phyloP scores from a whole-genome alignment of 495 filamentous ascomycete species.

The Tuber microsphaerosporum region DNA sequence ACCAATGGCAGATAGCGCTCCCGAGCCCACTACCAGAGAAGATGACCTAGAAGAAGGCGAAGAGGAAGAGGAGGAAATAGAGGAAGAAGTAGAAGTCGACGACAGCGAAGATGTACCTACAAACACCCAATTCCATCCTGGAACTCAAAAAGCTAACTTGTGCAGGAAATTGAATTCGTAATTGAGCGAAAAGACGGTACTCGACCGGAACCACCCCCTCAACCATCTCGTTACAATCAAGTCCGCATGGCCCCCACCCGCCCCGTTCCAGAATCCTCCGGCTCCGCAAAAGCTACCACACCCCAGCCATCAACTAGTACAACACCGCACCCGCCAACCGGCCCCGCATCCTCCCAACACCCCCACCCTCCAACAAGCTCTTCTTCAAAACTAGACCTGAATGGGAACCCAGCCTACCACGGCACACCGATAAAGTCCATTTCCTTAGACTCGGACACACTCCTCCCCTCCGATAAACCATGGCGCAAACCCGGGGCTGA shows the following conservation, averaged over 20 bases:
- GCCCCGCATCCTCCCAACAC: conserved; percentile 40
- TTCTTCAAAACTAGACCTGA: conserved; percentile 73
- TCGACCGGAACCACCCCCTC: conserved; percentile 60
- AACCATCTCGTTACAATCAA: conserved; percentile 52
- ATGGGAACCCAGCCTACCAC: conserved; percentile 72
- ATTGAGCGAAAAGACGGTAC: conserved; percentile 74
- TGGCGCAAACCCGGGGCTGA: conserved; percentile 96
- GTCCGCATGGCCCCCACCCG: conserved; percentile 63
- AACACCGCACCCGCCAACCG: conserved; percentile 45
- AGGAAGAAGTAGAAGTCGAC: conserved; percentile 59
- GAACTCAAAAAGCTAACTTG: conserved; percentile 7
- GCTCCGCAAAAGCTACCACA: conserved; percentile 47
- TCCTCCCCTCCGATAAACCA: conserved; percentile 60
- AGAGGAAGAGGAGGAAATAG: conserved; percentile 60
- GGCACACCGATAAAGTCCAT: conserved; percentile 77
- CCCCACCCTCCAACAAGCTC: conserved; percentile 57
- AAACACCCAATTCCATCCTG: background rate
- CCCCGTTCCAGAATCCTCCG: conserved; percentile 48
- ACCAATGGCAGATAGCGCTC: conserved; percentile 39
- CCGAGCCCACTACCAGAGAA: conserved; percentile 5
- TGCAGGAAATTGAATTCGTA: conserved; percentile 88
- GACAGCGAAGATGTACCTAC: conserved; percentile 44
- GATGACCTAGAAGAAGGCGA: conserved; percentile 51
- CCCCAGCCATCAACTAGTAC: conserved; percentile 26
- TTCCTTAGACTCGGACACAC: conserved; percentile 63